These are phyloP conservation scores for Tagetes patula DNA, from an alignment of 129 eudicot species.

Conservation along the genomic window DNA sequence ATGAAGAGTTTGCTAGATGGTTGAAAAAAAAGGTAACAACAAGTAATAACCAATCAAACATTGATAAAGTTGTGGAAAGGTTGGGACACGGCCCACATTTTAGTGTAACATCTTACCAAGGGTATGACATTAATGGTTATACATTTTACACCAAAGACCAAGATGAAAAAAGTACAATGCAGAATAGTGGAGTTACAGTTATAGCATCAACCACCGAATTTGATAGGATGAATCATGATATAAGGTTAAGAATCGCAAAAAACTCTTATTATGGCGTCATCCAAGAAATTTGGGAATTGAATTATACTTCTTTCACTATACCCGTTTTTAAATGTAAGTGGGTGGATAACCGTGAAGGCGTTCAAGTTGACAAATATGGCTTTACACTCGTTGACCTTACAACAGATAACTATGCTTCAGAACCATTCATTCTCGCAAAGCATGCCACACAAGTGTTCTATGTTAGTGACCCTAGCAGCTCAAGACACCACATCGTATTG, in stretches of 20 bases:
- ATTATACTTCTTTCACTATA: not conserved
- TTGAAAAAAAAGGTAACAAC: not conserved
- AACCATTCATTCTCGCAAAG: conserved; percentile 12
- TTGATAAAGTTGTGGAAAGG: not conserved
- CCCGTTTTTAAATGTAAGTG: conserved; percentile 7
- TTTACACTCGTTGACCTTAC: conserved; percentile 4
- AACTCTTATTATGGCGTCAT: conserved; percentile 12
- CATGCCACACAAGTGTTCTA: conserved; percentile 3
- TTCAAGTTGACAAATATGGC: not conserved
- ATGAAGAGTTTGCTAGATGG: not conserved
- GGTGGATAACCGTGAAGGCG: not conserved
- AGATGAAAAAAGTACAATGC: conserved; percentile 1
- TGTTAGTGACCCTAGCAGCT: not conserved
- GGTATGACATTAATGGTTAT: conserved; percentile 3
- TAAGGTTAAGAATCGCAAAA: not conserved
- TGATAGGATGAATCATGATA: not conserved
- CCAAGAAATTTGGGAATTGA: conserved; percentile 14
- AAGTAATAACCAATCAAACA: not conserved
- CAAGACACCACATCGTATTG: conserved; percentile 6
- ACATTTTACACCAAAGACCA: not conserved
- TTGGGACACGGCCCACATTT: not conserved
- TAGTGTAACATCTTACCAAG: conserved; percentile 6
- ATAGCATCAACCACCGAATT: not conserved
- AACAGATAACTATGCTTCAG: not conserved
- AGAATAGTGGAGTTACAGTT: conserved; percentile 14